Conservation (phyloP, 1,139 yeast species). For the Candida sanyaensis region DNA sequence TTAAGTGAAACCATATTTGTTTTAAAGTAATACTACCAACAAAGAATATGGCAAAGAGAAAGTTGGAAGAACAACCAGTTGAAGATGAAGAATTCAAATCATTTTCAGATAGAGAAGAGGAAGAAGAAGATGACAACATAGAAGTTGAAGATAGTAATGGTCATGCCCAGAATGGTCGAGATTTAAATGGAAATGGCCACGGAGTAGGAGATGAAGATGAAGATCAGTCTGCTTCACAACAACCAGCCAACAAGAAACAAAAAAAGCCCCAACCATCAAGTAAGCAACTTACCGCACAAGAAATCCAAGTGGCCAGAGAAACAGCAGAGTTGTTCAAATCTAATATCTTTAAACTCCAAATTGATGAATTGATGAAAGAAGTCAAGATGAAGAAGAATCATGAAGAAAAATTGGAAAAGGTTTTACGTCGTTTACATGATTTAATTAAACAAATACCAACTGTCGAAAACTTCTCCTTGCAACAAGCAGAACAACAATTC, state of each 20-base stretch:
- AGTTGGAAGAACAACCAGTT: conserved; percentile 18
- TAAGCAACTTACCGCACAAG: conserved; percentile 67
- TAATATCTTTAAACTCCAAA: conserved; percentile 90
- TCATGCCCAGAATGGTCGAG: conserved; percentile 13
- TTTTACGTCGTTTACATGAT: conserved; percentile 74
- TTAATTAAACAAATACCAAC: conserved; percentile 64
- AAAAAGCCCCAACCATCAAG: conserved; percentile 11
- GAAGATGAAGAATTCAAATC: conserved; percentile 15
- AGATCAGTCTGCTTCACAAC: conserved; percentile 13
- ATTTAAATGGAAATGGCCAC: conserved; percentile 4
- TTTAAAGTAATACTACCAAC: neutral
- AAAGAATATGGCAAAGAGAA: conserved; percentile 33
- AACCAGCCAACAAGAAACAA: conserved; percentile 37
- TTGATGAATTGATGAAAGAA: conserved; percentile 85
- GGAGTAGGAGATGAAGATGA: conserved; percentile 16
- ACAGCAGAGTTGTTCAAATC: conserved; percentile 93
- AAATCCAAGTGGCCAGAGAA: conserved; percentile 87
- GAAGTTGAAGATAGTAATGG: conserved; percentile 9
- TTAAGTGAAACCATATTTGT: neutral
- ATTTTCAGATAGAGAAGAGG: conserved; percentile 11
- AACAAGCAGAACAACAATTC: conserved; percentile 53
- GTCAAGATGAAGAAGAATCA: conserved; percentile 71
- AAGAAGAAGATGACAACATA: conserved; percentile 1
- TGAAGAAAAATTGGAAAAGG: conserved; percentile 68
- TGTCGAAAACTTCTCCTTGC: conserved; percentile 49